Base-by-base conservation (phyloP, 2,329 filamentous ascomycete genomes). In the Setomelanomma holmii region DNA sequence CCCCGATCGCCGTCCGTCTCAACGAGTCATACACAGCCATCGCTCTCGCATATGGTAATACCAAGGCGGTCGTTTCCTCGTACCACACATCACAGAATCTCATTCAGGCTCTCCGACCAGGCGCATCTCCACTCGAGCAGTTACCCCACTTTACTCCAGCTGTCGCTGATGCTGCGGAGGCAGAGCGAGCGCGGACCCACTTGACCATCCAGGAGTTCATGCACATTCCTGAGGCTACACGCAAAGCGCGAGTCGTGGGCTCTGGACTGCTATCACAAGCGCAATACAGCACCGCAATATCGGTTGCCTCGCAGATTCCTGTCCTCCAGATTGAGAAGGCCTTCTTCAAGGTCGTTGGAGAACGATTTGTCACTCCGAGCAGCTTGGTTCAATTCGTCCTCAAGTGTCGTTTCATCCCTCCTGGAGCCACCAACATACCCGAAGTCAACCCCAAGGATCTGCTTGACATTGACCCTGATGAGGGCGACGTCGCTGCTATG, bases 331-430 rank as follows among this genome's bases (percentile, higher is more conserved):
- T 99, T 10, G 91, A 91, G 69, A 96, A 92, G 78, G 91, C 92
- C 6, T 99, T 96, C 78, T 99, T 99, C 86, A 99, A 99, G 82
- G 96, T 99, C 40, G 88, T 91, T 45, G 95, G 95, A 71, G 96
- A 99, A 78, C 90, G 89, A 61, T 89, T 89, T 74, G 91, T 99
- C 69, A 96, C 93, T 24, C 93, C 95, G 5, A 91, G 89, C 52
- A 96, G 92, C 50, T 84, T 99, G 33, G 93, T 98, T 19, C 93
- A 93, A 56, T 88, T 99, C 23, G 91, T 99, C 45, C 86, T 99
- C 72, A 99, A 99, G 80, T 92, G 90, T 24, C 91, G 95, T 49
- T 89, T 98, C 70, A 87, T 98, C 41, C 95, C 95, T 5, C 93
- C 95, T 4, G 93, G 93, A 40, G 88, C 86, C 60, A 83, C 84